Base-by-base conservation (phyloP, 192 early-diverging fungal genomes). In the Rhizophlyctis rosea region DNA sequence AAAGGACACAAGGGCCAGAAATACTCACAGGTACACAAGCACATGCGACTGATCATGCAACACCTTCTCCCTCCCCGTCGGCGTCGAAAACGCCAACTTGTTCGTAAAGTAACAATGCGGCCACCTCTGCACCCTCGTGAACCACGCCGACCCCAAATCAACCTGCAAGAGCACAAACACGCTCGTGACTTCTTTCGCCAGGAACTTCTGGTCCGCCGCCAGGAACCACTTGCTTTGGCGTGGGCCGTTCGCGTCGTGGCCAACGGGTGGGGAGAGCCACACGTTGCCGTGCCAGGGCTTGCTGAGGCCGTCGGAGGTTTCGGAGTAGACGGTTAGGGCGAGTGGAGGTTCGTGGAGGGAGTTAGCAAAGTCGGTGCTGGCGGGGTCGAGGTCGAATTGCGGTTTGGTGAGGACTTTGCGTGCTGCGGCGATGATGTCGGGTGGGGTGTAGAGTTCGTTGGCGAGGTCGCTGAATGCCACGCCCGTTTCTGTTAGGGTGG, bases 391-490 rank as follows among this genome's bases (percentile, higher is more conserved):
- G 44, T 75, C 69, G 48, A 77, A 77, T 27, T 31, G 18, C 14
- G 55, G 28, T 34, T 50, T 59, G 29, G 33, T 49, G 49, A 77
- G 53, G 25, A 77, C 72, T 16, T 54, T 50, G 49, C 75, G 70
- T 1, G 67, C 76, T 0, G 68, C 47, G 0, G 48, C 18, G 21
- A 77, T 77, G 58, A 77, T 70, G 36, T 59, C 32, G 47, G 67
- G 70, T 2, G 76, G 76, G 3, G 72, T 71, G 36, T 77, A 77
- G 32, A 77, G 47, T 48, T 77, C 76, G 49, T 71, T 77, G 55
- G 51, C 67, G 59, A 75, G 59, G 57, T 77, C 64, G 23, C 63
- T 36, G 64, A 77, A 77, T 2, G 64, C 51, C 1, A 70, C 62
- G 0, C 72, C 72, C 16, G 73, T 67, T 67, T 75, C 74, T 72